Conservation (phyloP, 2,329 filamentous ascomycete species). For the Fusarium virguliforme region DNA sequence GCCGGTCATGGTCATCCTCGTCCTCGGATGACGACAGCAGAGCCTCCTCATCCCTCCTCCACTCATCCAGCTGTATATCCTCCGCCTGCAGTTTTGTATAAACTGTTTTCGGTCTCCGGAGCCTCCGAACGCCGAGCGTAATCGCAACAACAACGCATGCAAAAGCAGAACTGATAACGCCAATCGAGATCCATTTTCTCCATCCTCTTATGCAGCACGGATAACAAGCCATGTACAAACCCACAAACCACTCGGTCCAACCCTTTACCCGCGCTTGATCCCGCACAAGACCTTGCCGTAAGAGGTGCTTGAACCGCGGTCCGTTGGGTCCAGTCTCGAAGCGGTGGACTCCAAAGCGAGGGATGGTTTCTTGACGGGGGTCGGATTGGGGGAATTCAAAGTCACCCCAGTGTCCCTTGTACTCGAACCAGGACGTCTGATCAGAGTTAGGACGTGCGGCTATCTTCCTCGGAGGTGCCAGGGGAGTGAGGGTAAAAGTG, state of each 20-base stretch:
- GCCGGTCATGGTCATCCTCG: conserved; percentile 17
- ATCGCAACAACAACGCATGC: conserved; percentile 26
- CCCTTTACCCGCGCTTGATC: conserved; percentile 43
- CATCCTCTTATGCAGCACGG: conserved; percentile 57
- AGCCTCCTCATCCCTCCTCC: conserved; percentile 39
- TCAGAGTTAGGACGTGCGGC: conserved; percentile 39
- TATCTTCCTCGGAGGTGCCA: conserved; percentile 29
- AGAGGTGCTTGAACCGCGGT: conserved; percentile 53
- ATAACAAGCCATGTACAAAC: conserved; percentile 52
- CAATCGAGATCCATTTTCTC: conserved; percentile 52
- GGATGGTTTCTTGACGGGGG: conserved; percentile 53
- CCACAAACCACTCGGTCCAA: conserved; percentile 53
- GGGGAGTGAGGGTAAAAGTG: conserved; percentile 43
- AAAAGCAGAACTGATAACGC: conserved; percentile 31
- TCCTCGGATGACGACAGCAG: conserved; percentile 42
- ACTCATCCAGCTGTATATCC: conserved; percentile 59
- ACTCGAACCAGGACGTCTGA: conserved; percentile 57
- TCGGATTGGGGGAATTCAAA: conserved; percentile 51
- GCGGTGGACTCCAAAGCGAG: conserved; percentile 54
- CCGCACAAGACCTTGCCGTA: conserved; percentile 54
- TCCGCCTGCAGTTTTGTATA: conserved; percentile 46
- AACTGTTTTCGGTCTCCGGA: conserved; percentile 24
- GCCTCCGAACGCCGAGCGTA: conserved; percentile 25
- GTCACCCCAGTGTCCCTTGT: conserved; percentile 56
- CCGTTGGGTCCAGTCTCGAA: conserved; percentile 55